phyloP scores from a whole-genome alignment of 23 red algal species.

The Agarophyton chilense region DNA sequence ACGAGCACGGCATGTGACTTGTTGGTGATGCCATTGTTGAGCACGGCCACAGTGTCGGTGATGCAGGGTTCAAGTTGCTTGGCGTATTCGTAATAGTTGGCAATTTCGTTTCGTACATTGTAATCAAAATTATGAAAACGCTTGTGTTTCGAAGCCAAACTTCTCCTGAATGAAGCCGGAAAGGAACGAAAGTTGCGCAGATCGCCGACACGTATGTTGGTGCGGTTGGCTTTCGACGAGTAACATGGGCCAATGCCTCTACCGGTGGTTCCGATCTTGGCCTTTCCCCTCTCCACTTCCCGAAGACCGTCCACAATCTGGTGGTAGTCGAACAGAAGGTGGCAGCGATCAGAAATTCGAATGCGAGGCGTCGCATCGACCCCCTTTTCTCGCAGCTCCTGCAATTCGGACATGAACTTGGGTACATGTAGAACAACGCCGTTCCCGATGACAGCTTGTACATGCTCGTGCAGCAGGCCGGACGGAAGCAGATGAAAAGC shows the following conservation, averaged over 20 bases:
- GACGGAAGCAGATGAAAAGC: constrained; percentile 94
- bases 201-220: constrained; percentile 92
- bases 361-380: constrained; percentile 48
- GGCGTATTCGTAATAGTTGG: constrained; percentile 86
- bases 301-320: constrained; percentile 93
- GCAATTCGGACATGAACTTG: constrained; percentile 78
- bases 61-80: constrained; percentile 83
- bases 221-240: constrained; percentile 86
- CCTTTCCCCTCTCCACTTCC: constrained; percentile 88
- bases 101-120: constrained; percentile 88
- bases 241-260: constrained; percentile 95
- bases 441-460: constrained; percentile 91
- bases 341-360: constrained; percentile 80
- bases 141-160: constrained; percentile 79
- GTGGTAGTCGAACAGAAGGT: constrained; percentile 97
- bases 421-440: constrained; percentile 95
- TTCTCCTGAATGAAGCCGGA: constrained; percentile 64
- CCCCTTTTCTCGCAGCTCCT: constrained; percentile 14
- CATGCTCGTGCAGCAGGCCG: constrained; percentile 79
- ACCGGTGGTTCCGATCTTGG: constrained; percentile 92
- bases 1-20: constrained; percentile 73
- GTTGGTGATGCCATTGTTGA: constrained; percentile 13
- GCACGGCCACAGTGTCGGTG: constrained; percentile 78
- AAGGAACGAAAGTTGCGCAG: constrained; percentile 87
- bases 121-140: constrained; percentile 84